These are phyloP conservation scores for Termitomyces sp. DNA, from an alignment of 1,284 basidiomycete genomes.

Conservation along the genomic window DNA sequence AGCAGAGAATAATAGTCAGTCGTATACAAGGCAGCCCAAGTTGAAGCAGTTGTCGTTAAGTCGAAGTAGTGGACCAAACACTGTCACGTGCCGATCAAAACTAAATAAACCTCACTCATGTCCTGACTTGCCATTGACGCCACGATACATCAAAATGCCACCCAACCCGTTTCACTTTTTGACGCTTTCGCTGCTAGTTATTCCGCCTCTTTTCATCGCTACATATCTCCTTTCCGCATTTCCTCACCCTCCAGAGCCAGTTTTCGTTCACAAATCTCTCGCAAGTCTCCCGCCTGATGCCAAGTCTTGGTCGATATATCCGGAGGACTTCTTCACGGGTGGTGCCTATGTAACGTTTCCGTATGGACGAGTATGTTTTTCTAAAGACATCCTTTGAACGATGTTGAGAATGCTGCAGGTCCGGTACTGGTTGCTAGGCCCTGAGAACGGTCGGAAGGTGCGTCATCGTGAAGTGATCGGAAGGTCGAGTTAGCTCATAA, in stretches of 20 bases:
- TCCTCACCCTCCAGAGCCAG: slow-evolving; percentile 48
- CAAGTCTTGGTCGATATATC: slow-evolving; percentile 63
- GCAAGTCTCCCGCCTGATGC: slow-evolving; percentile 48
- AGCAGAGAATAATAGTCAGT: too few relatives aligned
- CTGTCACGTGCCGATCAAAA: neutral
- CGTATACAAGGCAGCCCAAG: too few relatives aligned
- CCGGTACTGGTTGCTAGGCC: slow-evolving; percentile 71
- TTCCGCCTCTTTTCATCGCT: slow-evolving; percentile 55
- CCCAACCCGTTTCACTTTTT: slow-evolving; percentile 42
- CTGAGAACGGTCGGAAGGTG: slow-evolving; percentile 64
- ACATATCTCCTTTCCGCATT: slow-evolving; percentile 60
- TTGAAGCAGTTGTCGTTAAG: too few relatives aligned
- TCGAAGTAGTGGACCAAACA: too few relatives aligned
- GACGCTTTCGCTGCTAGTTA: slow-evolving; percentile 49
- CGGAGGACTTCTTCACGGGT: slow-evolving; percentile 59
- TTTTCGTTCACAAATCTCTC: slow-evolving; percentile 51
- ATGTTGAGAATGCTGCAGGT: slow-evolving; percentile 35
- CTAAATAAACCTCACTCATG: neutral
- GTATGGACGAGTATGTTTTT: slow-evolving; percentile 45
- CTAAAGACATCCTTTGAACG: neutral
- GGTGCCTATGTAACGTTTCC: slow-evolving; percentile 64
- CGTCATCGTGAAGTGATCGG: slow-evolving; percentile 16
- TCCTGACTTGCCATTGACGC: neutral
- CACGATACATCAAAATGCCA: slow-evolving; percentile 13
- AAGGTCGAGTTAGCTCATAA: slow-evolving; percentile 1